Evolutionary conservation across 257 asterid species (phyloP), one percentile per base, ranked within the genome.

Genomic region (Solanum neorickii): DNA sequence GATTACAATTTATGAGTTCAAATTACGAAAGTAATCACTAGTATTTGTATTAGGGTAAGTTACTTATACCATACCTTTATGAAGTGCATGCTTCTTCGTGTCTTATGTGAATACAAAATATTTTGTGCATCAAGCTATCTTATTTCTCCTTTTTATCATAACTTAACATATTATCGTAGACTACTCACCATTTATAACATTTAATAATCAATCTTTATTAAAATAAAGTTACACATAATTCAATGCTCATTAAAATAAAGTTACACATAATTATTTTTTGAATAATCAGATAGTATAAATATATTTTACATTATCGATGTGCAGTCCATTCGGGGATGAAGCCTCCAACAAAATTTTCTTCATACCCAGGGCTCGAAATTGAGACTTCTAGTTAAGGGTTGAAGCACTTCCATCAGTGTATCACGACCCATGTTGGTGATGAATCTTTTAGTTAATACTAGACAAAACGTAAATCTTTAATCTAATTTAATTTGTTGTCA

Each of bases 401-500:
- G 39, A 37, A 37, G 7, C 39, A 0, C 7, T 37, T 0, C 1
- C 39, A 1, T 1, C 1, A 1, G 7, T 37, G 7, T 7, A 37
- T 5, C 39, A 37, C 39, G 39, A 37, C 39, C 7, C 39, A 5
- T 37, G 39, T 37, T 37, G 39, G 7, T 35, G n/a, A 56, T 56
- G 65, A 56, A 56, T 56, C n/a, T 18, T 56, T 18, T 7, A 56
- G 65, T 56, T 56, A 56, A 18, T 56, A 56, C 65, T 56, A 18
- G 11, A 18, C 65, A 10, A 7, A 56, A 56, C n/a, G 7, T 7
- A 56, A 56, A 56, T 56, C 23, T 56, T 56, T 16, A 56, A 56
- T 56, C n/a, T 56, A 18, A 56, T 56, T 56, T 56, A 18, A 21
- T 20, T 56, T 56, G 65, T 56, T 18, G 7, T 3, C 65, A 56